phyloP scores from a whole-genome alignment of 805 yeast genomes.

The Starmerella apicola region DNA sequence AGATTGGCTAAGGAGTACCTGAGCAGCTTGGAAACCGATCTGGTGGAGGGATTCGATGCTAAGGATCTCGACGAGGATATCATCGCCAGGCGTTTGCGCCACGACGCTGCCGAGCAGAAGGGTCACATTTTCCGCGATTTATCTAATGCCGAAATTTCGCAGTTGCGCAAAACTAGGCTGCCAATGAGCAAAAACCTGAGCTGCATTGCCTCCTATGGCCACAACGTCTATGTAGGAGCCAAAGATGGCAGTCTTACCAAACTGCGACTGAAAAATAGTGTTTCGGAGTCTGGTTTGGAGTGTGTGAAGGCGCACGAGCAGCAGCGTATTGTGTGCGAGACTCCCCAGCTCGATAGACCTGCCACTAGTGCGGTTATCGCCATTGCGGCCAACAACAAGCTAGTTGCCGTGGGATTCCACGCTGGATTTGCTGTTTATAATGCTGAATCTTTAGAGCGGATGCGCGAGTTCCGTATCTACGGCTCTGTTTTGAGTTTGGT shows the following conservation, averaged over 20 bases:
- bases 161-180: constrained; percentile 16
- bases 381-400: constrained; percentile 78
- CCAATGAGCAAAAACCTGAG: constrained; percentile 14
- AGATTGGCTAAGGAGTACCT: constrained; percentile 87
- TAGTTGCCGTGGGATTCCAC: constrained; percentile 80
- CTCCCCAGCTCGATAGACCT: constrained; percentile 19
- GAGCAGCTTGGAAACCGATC: constrained; percentile 56
- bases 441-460: constrained; percentile 58
- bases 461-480: constrained; percentile 65
- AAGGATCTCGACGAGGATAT: constrained; percentile 81
- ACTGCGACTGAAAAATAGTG: constrained; percentile 44
- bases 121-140: constrained; percentile 53
- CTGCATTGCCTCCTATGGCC: constrained; percentile 47
- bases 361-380: constrained; percentile 71
- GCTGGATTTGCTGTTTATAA: constrained; percentile 83
- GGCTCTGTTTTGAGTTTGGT: constrained; percentile 61
- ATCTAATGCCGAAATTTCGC: constrained; percentile 22
- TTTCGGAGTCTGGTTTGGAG: constrained; percentile 16
- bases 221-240: constrained; percentile 45
- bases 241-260: constrained; percentile 71
- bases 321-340: not conserved
- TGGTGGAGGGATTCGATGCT: constrained; percentile 53
- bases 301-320: not conserved
- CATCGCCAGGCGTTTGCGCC: constrained; percentile 62
- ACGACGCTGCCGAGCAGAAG: constrained; percentile 80